Evolutionary conservation across 2,329 filamentous ascomycete genomes (phyloP), one percentile per base, ranked within the genome.

Genomic region (Aspergillus candidus): DNA sequence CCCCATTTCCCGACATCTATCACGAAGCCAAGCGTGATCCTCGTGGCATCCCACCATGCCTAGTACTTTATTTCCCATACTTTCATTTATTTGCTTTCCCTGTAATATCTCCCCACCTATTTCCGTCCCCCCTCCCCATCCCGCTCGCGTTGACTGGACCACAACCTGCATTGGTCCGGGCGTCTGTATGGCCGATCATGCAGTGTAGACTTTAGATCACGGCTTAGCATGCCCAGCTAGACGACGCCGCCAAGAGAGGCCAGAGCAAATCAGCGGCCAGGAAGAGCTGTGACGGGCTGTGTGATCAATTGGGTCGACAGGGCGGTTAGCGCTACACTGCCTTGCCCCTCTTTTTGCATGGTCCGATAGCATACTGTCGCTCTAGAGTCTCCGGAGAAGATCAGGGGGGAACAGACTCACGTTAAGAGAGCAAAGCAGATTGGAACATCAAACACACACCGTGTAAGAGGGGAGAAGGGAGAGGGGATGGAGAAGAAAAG

Each of bases 191-290:
- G 46, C 32, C 40, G 50, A 49, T 53, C 50, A 49, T 55, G 53
- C 53, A 55, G 3, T 27, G 50, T 54, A 51, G 46, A 51, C 47
- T 54, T 54, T 44, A 45, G 47, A 52, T 52, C 49, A 53, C 53
- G 44, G 47, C 42, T 51, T 53, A 51, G 50, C 40, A 44, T 47
- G 22, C 38, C 35, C 22, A 30, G 29, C 27, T 17, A 46, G 31
- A 39, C 15, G 35, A 36, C 35, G 35, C 27, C 41, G 41, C 35
- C 36, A 27, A 39, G 41, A 15, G 14, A 10, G 32, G 13, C 22
- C 17, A 15, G 43, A 38, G 41, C 48, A 48, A 51, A 51, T 51
- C 46, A 51, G 42, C 18, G 6, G 22, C 22, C 2, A 5, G 7
- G 22, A 27, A 2, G 32, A 33, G n/a, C 15, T 17, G 37, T 15